Base-by-base conservation (phyloP, 331 rosid species). In the Quercus tomentella region DNA sequence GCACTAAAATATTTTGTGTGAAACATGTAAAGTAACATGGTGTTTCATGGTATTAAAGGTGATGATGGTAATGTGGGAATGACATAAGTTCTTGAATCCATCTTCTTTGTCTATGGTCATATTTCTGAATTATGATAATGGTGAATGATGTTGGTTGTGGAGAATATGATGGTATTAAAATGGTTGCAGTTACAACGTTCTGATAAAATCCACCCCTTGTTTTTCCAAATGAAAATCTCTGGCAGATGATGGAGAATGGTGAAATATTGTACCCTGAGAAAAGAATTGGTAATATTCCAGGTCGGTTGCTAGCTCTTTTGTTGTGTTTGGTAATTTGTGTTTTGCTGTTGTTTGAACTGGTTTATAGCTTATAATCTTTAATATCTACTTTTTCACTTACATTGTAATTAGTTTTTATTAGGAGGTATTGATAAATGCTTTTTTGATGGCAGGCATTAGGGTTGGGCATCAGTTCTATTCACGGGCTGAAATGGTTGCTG, bases 401-500 rank as follows among this genome's bases (percentile, higher is more conserved):
- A 25, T 23, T 35, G 26, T 20, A 26, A 61, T 15, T 77, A 72
- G 69, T 77, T 75, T 74, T 31, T 74, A 4, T 56, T 30, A 56
- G 66, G 70, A 70, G 30, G 67, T 77, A 37, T 73, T 85, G 35
- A 81, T 63, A 21, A 74, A 80, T 84, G 28, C 79, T 78, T 35
- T 70, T 75, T 70, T 73, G 56, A 72, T 86, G 73, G 67, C 79
- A 96, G 99, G 99, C 67, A 85, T 96, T 89, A 88, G 76, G 67
- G 97, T 90, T 77, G 99, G 99, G 26, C 91, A 96, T 84, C 97
- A 89, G 80, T 96, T 96, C 81, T 96, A 88, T 90, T 92, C 98
- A 58, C 97, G 99, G 70, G 97, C 97, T 85, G 99, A 96, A 89
- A 96, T 96, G 99, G 98, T 91, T 43, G 93, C 79, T n/a, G 89